These are phyloP conservation scores for Tolypocladium amazonense DNA, from an alignment of 2,329 filamentous ascomycete species.

Conservation along the genomic window DNA sequence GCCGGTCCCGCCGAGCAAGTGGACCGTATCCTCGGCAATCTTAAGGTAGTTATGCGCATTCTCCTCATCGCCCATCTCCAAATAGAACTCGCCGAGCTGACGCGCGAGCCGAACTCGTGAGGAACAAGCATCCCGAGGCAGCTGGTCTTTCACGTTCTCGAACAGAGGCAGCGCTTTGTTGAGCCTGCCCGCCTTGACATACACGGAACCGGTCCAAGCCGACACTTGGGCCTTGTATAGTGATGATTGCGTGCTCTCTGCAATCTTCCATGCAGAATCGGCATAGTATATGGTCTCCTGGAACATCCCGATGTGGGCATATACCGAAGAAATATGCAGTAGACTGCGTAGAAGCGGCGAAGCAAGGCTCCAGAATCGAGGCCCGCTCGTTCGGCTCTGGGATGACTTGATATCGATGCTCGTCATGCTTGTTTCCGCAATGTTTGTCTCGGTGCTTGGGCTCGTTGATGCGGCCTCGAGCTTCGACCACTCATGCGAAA, in stretches of 20 bases:
- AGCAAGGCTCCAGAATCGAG: slow-evolving; percentile 72
- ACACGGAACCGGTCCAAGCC: slow-evolving; percentile 44
- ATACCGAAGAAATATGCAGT: slow-evolving; percentile 64
- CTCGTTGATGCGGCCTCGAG: slow-evolving; percentile 26
- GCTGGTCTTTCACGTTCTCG: slow-evolving; percentile 39
- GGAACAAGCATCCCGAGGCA: slow-evolving; percentile 29
- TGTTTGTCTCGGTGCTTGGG: slow-evolving; percentile 14
- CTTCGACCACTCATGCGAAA: slow-evolving; percentile 45
- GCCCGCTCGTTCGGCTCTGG: slow-evolving; percentile 21
- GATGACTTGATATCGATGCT: slow-evolving; percentile 13
- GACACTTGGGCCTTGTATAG: slow-evolving; percentile 45
- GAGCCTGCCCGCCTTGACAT: slow-evolving; percentile 45
- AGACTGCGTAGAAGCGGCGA: slow-evolving; percentile 62
- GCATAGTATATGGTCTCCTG: slow-evolving; percentile 83
- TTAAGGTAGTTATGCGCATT: slow-evolving; percentile 32
- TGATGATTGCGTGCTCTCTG: slow-evolving; percentile 53
- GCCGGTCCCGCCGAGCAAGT: slow-evolving; percentile 17
- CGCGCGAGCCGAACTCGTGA: slow-evolving; percentile 35
- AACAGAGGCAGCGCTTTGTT: slow-evolving; percentile 47
- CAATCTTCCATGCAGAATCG: slow-evolving; percentile 72
- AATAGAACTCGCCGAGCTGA: slow-evolving; percentile 44
- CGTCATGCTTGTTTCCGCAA: slow-evolving; percentile 17
- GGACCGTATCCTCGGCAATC: slow-evolving; percentile 38
- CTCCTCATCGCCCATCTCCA: slow-evolving; percentile 34
- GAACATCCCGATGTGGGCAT: slow-evolving; percentile 75